A percentile compares a stretch with the other conserved stretches of the same genome.
Conservation (phyloP, 768 basidiomycete genomes). For the Phanerochaete sordida region DNA sequence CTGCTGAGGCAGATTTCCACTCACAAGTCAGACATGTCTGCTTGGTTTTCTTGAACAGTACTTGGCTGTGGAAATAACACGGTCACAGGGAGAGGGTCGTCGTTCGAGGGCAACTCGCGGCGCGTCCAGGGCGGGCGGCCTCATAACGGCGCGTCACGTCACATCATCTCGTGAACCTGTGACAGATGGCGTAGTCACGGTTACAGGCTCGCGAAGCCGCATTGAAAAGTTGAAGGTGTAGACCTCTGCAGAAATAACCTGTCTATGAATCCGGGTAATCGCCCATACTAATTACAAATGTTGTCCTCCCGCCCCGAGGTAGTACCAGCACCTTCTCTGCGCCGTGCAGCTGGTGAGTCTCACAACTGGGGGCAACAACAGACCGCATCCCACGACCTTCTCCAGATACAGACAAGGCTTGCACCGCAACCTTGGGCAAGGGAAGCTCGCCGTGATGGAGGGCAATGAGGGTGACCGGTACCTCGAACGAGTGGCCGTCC, state of each 20-base stretch:
- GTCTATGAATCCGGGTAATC: background rate
- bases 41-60: background rate
- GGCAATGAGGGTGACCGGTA: slow-evolving; percentile 78
- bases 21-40: slow-evolving; percentile 16
- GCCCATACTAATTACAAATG: slow-evolving; percentile 78
- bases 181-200: background rate
- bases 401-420: slow-evolving; percentile 50
- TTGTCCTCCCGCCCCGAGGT: slow-evolving; percentile 78
- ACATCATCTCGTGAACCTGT: background rate
- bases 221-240: too few species aligned
- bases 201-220: too few species aligned
- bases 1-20: background rate
- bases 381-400: slow-evolving; percentile 57
- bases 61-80: background rate
- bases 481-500: slow-evolving; percentile 58
- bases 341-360: slow-evolving; percentile 83
- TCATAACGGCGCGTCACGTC: slow-evolving; percentile 3
- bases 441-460: slow-evolving; percentile 78
- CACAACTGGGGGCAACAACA: slow-evolving; percentile 57
- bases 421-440: slow-evolving; percentile 71
- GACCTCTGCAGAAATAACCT: background rate
- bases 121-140: background rate
- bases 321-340: slow-evolving; percentile 79
- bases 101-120: background rate
- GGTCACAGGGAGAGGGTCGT: background rate